These are phyloP conservation scores for Mesostigma viride DNA, from an alignment of 139 green algal genomes.

Conservation along the genomic window DNA sequence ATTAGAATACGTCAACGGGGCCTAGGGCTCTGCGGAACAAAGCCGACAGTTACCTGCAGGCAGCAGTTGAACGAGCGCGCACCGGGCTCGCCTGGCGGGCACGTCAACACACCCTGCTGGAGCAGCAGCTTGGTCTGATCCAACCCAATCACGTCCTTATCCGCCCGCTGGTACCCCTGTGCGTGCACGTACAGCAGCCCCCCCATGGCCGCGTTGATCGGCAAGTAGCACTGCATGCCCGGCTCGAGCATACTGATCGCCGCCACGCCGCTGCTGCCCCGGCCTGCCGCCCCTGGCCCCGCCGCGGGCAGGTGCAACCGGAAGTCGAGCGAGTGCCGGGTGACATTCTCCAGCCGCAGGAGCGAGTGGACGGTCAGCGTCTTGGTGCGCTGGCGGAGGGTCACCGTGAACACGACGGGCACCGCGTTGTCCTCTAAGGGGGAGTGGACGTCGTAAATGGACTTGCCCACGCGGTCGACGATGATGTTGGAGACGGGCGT, in stretches of 20 bases:
- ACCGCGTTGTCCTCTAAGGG: slow-evolving; percentile 43
- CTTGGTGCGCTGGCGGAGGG: slow-evolving; percentile 60
- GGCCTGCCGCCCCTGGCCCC: background rate
- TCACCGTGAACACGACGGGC: slow-evolving; percentile 67
- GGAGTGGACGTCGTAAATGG: slow-evolving; percentile 59
- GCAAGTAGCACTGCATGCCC: slow-evolving; percentile 28
- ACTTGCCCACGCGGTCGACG: slow-evolving; percentile 77
- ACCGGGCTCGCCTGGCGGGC: slow-evolving; percentile 8
- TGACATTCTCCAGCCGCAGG: slow-evolving; percentile 61
- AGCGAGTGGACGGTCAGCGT: slow-evolving; percentile 61
- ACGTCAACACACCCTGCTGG: slow-evolving; percentile 42
- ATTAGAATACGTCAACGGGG: too few relatives aligned
- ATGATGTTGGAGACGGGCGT: slow-evolving; percentile 45
- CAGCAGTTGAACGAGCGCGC: slow-evolving; percentile 36
- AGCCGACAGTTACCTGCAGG: slow-evolving; percentile 34
- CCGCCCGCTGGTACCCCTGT: slow-evolving; percentile 29
- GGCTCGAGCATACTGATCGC: slow-evolving; percentile 15
- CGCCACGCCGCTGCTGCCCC: background rate
- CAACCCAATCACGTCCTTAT: slow-evolving; percentile 39
- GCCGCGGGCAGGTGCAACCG: slow-evolving; percentile 48
- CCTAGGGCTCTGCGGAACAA: too few relatives aligned
- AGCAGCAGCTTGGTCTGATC: slow-evolving; percentile 22
- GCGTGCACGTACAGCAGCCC: slow-evolving; percentile 32
- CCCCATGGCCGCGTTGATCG: background rate
- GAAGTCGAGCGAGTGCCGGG: slow-evolving; percentile 39